These are phyloP conservation scores for Croton setiger DNA, from an alignment of 441 rosid genomes.

Conservation along the genomic window DNA sequence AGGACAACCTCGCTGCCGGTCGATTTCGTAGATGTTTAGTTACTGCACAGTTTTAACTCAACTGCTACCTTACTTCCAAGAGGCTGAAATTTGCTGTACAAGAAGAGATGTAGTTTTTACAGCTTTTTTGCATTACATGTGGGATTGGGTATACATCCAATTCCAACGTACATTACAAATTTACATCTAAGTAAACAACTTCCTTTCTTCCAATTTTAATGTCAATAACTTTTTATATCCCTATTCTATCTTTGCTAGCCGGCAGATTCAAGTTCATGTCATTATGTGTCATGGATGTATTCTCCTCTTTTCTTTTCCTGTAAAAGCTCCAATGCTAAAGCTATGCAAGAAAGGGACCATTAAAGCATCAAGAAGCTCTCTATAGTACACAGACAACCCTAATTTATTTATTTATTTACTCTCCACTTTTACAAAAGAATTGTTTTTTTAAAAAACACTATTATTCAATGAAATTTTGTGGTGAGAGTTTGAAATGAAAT, in stretches of 20 bases:
- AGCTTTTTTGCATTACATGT: neutral
- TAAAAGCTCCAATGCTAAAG: neutral
- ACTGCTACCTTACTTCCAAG: neutral
- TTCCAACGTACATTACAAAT: conserved; percentile 1
- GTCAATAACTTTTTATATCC: neutral
- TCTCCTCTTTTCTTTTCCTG: conserved; percentile 5
- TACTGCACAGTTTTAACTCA: conserved; percentile 10
- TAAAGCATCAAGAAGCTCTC: neutral
- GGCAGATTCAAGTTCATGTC: neutral
- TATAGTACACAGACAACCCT: too few species aligned
- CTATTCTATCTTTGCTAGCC: neutral
- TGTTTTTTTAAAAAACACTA: neutral
- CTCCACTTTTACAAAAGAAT: neutral
- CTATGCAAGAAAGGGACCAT: conserved; percentile 3
- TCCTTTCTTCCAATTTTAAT: neutral
- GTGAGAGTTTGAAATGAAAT: neutral
- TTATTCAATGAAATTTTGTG: neutral
- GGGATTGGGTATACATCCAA: neutral
- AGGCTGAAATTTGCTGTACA: conserved; percentile 13
- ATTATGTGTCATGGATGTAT: neutral
- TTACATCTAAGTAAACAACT: neutral
- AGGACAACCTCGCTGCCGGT: conserved; percentile 84
- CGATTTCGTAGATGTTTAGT: conserved; percentile 66
- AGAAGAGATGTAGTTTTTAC: conserved; percentile 11
- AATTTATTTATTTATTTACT: neutral